Conservation (phyloP, 129 eudicot genomes). For the Ambrosia artemisiifolia region DNA sequence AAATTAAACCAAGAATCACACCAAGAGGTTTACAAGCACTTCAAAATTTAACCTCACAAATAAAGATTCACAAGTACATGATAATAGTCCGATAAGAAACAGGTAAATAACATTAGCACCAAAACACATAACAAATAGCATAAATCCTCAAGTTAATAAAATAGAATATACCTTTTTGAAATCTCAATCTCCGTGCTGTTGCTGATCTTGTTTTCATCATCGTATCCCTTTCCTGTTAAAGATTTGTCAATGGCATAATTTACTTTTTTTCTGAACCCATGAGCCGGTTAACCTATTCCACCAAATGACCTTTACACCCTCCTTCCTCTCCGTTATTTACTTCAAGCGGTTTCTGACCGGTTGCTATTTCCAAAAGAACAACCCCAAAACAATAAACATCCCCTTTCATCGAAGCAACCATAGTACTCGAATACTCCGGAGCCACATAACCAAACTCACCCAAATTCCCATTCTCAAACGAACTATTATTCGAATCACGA, state of each 20-base stretch:
- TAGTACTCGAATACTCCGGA: slow-evolving; percentile 65
- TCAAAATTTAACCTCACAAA: no score
- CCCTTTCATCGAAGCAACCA: slow-evolving; percentile 70
- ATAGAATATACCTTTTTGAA: slow-evolving; percentile 16
- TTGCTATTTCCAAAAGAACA: slow-evolving; percentile 55
- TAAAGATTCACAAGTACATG: no score
- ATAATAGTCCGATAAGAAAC: no score
- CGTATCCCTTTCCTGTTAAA: slow-evolving; percentile 46
- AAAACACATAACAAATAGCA: slow-evolving; percentile 18
- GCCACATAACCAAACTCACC: slow-evolving; percentile 73
- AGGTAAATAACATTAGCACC: slow-evolving; percentile 10
- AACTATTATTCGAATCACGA: slow-evolving; percentile 50
- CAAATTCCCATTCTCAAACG: slow-evolving; percentile 57
- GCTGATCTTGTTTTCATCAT: slow-evolving; percentile 56
- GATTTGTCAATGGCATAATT: slow-evolving; percentile 56
- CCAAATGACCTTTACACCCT: no score
- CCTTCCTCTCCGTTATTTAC: no score
- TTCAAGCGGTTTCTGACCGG: slow-evolving; percentile 50
- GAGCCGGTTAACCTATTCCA: slow-evolving; percentile 20
- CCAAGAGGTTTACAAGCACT: no score
- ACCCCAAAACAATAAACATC: slow-evolving; percentile 68
- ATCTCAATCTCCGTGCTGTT: slow-evolving; percentile 40
- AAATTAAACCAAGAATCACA: no score
- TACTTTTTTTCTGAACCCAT: slow-evolving; percentile 39
- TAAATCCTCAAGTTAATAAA: slow-evolving; percentile 9